Conservation (phyloP, 164 flowering plant genomes). For the Cinnamomum micranthum region DNA sequence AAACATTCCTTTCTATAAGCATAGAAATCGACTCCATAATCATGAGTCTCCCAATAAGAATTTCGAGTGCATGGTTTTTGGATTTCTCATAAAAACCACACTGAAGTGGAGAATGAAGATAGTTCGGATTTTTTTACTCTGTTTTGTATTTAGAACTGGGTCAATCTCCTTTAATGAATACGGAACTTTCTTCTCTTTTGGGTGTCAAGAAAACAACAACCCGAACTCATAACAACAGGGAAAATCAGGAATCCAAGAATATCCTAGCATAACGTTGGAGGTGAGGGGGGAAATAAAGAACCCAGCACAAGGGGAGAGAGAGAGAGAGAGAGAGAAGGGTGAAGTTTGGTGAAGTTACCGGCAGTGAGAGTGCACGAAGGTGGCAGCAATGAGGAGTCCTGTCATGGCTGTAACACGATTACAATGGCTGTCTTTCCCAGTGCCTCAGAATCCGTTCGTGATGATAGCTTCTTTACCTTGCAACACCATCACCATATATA, state of each 20-base stretch:
- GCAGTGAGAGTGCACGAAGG: constrained; percentile 38
- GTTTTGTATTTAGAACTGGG: too few relatives aligned
- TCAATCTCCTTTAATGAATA: not conserved
- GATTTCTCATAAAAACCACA: not conserved
- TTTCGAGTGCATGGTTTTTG: too few relatives aligned
- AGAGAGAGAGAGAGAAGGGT: constrained; percentile 20
- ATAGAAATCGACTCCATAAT: not conserved
- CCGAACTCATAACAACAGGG: not conserved
- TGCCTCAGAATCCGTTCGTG: too few relatives aligned
- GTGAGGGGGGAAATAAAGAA: constrained; percentile 19
- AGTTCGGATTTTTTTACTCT: too few relatives aligned
- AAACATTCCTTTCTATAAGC: too few relatives aligned
- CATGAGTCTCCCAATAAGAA: too few relatives aligned
- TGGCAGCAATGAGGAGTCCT: constrained; percentile 60
- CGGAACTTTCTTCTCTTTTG: not conserved
- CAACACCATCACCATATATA: constrained; percentile 16
- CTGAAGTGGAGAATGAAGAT: too few relatives aligned
- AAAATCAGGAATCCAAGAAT: not conserved
- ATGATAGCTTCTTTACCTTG: too few relatives aligned
- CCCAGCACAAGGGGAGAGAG: constrained; percentile 34
- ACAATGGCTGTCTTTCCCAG: constrained; percentile 31
- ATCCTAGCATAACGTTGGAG: constrained; percentile 1
- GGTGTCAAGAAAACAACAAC: not conserved
- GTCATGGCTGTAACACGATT: constrained; percentile 57
- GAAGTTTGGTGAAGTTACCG: constrained; percentile 37